Evolutionary conservation across 371 early-diverging fungal genomes (phyloP), one percentile per base, ranked within the genome.

Genomic region (Mortierella sp.): DNA sequence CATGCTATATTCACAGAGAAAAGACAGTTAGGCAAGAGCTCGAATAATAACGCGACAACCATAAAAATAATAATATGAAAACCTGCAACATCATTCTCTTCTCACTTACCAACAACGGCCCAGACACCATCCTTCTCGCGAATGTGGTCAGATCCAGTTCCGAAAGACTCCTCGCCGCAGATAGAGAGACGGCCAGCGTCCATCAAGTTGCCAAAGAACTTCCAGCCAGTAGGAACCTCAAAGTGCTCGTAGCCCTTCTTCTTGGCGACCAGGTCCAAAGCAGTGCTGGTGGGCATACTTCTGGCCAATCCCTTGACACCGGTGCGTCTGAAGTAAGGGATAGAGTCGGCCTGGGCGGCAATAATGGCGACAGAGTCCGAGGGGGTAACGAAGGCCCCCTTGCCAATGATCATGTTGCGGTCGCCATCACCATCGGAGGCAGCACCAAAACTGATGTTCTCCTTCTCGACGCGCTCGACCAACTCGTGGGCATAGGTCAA

Each of bases 181-280:
- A 99, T 96, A 2, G 97, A 97, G 76, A 97, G 91, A 61, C 95
- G 91, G n/a, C 94, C 95, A 40, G 98, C 98, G 86, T 99, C 99
- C 99, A 99, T 98, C 70, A 99, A 90, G 89, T 98, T 98, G 59
- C 99, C 98, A 93, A 99, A 98, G 91, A 98, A 99, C 90, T 98
- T 97, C 96, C 97, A 97, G 48, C 96, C 90, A 13, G 98, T 98
- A 19, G 98, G 98, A 0, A 96, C 96, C 87, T 98, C 98, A 85
- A 94, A 98, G 79, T 90, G 79, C 54, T 95, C 90, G 21, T 95
- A 81, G 3, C 94, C 93, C 87, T 95, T 93, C 90, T 95, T 94
- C 75, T 93, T 89, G 5, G 98, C 99, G 4, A 99, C 98, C 16
- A 92, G 87, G 83, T 99, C 99, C 53, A 99, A 84, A 9, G 99